Evolutionary conservation across 345 rosid species (phyloP).

Genomic region (Psidium friedrichsthalianum): DNA sequence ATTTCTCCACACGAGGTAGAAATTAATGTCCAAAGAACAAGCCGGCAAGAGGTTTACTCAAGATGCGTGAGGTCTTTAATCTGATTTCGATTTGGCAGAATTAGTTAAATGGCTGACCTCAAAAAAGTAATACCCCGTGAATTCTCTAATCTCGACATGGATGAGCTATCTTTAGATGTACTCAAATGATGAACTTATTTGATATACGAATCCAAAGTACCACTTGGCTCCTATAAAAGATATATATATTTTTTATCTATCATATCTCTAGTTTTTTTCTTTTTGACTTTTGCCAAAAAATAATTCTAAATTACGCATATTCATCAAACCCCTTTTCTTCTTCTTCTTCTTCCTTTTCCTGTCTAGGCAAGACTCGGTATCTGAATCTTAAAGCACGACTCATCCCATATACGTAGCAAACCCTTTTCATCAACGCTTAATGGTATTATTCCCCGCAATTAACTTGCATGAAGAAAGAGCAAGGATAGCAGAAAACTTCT

Average conservation of each 20-base stretch:
- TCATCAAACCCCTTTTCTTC: fast-evolving
- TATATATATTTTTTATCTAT: too few relatives aligned
- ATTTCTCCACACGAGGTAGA: neutral
- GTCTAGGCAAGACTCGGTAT: neutral
- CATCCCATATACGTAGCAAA: neutral
- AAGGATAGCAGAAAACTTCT: neutral
- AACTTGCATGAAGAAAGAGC: neutral
- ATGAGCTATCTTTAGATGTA: neutral
- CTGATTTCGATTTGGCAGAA: neutral
- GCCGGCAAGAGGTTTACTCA: neutral
- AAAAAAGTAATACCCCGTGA: neutral
- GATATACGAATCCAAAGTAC: neutral
- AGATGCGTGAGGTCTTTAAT: neutral
- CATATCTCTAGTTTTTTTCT: too few relatives aligned
- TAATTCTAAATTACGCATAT: neutral
- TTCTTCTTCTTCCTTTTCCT: neutral
- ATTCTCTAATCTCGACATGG: neutral
- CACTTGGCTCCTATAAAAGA: neutral
- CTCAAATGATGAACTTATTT: neutral
- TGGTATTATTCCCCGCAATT: neutral
- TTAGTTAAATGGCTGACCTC: neutral
- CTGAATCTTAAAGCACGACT: fast-evolving
- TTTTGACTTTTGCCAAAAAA: too few relatives aligned
- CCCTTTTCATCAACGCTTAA: neutral
- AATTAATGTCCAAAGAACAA: neutral